Base-by-base conservation (phyloP, 2,329 filamentous ascomycete genomes). In the Dichotomopilus funicola region DNA sequence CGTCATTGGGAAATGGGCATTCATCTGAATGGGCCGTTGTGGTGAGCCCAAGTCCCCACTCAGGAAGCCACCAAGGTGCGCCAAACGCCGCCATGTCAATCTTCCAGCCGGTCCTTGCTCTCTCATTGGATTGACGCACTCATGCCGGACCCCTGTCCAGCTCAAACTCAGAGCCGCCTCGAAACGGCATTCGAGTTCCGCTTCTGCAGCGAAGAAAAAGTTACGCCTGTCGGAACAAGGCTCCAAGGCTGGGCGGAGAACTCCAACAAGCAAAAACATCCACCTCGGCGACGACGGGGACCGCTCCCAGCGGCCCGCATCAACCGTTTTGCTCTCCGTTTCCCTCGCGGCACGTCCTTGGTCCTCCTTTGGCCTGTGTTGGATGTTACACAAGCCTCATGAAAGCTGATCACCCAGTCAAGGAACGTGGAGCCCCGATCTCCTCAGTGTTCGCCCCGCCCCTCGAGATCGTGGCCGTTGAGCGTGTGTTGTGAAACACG, bases 211-310 rank as follows among this genome's bases (percentile, higher is more conserved):
- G 40, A 12, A 6, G 27, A 49, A 52, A 38, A 41, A 48, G 19
- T 31, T 41, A 33, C 33, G 41, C 41, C 40, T 13, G 35, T 40
- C 40, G 9, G 81, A 87, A 64, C 84, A 89, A 75, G 91, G 91
- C 59, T 92, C 40, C 46, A 49, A 5, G 34, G 41, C 34, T 41
- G 9, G 31, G 19, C 48, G 34, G 27, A 13, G 10, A 4, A 41
- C 37, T 9, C 10, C 46, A 37, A 42, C 3, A 11, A 42, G n/a
- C 6, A n/a, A 31, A 31, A 40, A 10, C 6, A 36, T 7, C 19
- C n/a, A 35, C 27, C 49, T 6, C 27, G 12, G 37, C 37, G 9
- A 12, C 37, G 12, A 40, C 8, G 37, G 37, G 8, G 9, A 12
- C 8, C 37, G 37, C 9, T 40, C 6, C 35, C 13, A n/a, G 19